phyloP scores from a whole-genome alignment of 2,329 filamentous ascomycete species.

The Aquanectria penicillioides region DNA sequence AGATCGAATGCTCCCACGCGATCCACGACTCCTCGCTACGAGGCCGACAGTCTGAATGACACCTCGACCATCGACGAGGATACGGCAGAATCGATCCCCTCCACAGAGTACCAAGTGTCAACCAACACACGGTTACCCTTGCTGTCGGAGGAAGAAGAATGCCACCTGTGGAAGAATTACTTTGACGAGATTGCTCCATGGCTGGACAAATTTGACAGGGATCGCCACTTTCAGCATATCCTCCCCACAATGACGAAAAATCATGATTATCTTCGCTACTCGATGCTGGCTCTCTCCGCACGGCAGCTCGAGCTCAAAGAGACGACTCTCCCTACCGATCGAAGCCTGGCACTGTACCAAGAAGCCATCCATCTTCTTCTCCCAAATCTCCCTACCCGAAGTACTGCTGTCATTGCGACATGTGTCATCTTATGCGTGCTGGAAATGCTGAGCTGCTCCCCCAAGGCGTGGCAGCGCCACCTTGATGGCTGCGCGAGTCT shows the following conservation, averaged over 20 bases:
- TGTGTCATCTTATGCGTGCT: constrained; percentile 64
- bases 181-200: constrained; percentile 54
- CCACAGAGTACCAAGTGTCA: constrained; percentile 32
- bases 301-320: constrained; percentile 60
- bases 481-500: constrained; percentile 62
- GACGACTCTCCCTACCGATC: constrained; percentile 46
- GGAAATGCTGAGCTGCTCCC: constrained; percentile 62
- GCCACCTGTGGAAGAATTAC: constrained; percentile 53
- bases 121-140: constrained; percentile 12
- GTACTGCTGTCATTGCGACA: constrained; percentile 60
- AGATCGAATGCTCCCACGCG: constrained; percentile 51
- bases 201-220: constrained; percentile 64
- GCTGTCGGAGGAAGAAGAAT: constrained; percentile 45
- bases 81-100: constrained; percentile 11
- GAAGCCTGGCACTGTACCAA: constrained; percentile 59
- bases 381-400: constrained; percentile 57
- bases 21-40: constrained; percentile 33
- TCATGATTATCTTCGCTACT: constrained; percentile 56
- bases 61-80: constrained; percentile 18
- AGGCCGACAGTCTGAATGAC: constrained; percentile 20
- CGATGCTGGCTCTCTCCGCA: constrained; percentile 62
- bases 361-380: constrained; percentile 61
- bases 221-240: constrained; percentile 58
- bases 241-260: constrained; percentile 57
- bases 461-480: constrained; percentile 61